These are phyloP conservation scores for Candida lessepsii DNA, from an alignment of 805 yeast species.

Conservation along the genomic window DNA sequence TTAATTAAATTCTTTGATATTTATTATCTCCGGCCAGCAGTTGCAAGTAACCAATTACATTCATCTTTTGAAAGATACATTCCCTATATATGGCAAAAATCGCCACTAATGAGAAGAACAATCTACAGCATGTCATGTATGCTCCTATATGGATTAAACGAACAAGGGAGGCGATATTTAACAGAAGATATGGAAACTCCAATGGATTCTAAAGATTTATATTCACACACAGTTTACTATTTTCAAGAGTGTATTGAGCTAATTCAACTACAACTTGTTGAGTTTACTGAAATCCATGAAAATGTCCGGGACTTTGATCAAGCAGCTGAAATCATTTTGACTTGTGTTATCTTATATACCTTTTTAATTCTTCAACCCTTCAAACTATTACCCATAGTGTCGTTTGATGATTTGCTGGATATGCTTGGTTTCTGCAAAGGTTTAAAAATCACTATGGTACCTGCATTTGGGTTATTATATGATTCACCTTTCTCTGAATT, in stretches of 20 bases:
- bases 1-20: constrained; percentile 12
- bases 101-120: constrained; percentile 5
- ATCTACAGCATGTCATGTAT: constrained; percentile 10
- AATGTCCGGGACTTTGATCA: constrained; percentile 9
- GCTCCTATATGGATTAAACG: constrained; percentile 8
- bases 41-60: constrained; percentile 6
- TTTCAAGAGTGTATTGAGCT: constrained; percentile 19
- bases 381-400: constrained; percentile 24
- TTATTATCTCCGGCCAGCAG: constrained; percentile 5
- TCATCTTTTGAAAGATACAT: constrained; percentile 2
- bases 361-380: constrained; percentile 30
- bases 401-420: constrained; percentile 19
- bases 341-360: constrained; percentile 23
- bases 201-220: constrained; percentile 9
- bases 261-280: constrained; percentile 13
- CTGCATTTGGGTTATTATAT: constrained; percentile 11
- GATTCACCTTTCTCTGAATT: neutral
- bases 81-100: constrained; percentile 8
- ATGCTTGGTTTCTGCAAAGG: constrained; percentile 22
- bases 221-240: constrained; percentile 22
- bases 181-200: constrained; percentile 2
- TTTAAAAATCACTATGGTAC: constrained; percentile 12
- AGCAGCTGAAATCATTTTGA: constrained; percentile 19
- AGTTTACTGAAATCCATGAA: neutral
- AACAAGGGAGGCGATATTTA: neutral